These are phyloP conservation scores for Viola odorata DNA, from an alignment of 345 rosid species.

Conservation along the genomic window DNA sequence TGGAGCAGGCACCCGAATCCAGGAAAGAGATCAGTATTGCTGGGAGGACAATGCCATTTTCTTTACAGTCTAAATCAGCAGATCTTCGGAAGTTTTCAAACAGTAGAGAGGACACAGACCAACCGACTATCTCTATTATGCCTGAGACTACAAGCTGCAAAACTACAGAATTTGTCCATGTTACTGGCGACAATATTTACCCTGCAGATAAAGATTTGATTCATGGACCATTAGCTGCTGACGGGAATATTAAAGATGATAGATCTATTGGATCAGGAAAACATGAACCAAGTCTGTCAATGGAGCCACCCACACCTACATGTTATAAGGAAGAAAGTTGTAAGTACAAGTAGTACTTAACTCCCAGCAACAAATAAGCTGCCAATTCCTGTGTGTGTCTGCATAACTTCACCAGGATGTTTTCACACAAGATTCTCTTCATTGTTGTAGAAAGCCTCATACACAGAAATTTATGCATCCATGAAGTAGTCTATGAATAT, in stretches of 20 bases:
- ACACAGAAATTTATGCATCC: no score
- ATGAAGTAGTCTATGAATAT: no score
- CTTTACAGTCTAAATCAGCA: slow-evolving; percentile 72
- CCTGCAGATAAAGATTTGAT: slow-evolving; percentile 39
- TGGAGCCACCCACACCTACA: slow-evolving; percentile 52
- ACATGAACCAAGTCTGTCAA: slow-evolving; percentile 38
- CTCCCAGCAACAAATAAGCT: neutral
- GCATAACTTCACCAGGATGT: no score
- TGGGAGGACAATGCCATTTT: slow-evolving; percentile 94
- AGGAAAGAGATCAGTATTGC: slow-evolving; percentile 71
- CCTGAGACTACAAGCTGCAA: slow-evolving; percentile 41
- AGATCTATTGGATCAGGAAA: slow-evolving; percentile 40
- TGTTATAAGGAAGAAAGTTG: slow-evolving; percentile 55
- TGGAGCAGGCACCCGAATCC: slow-evolving; percentile 58
- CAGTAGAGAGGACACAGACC: slow-evolving; percentile 58
- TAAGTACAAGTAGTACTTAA: slow-evolving; percentile 25
- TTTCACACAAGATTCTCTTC: no score
- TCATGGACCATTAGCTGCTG: slow-evolving; percentile 44
- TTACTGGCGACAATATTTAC: slow-evolving; percentile 36
- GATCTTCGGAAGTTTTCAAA: slow-evolving; percentile 54
- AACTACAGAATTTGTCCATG: slow-evolving; percentile 34
- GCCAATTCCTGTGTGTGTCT: neutral
- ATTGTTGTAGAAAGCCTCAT: no score
- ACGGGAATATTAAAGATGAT: slow-evolving; percentile 54
- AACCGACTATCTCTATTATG: slow-evolving; percentile 32